A percentile compares a stretch with the other conserved stretches of the same genome.
phyloP scores from a whole-genome alignment of 2,329 filamentous ascomycete genomes.

The Thermoascus crustaceus region DNA sequence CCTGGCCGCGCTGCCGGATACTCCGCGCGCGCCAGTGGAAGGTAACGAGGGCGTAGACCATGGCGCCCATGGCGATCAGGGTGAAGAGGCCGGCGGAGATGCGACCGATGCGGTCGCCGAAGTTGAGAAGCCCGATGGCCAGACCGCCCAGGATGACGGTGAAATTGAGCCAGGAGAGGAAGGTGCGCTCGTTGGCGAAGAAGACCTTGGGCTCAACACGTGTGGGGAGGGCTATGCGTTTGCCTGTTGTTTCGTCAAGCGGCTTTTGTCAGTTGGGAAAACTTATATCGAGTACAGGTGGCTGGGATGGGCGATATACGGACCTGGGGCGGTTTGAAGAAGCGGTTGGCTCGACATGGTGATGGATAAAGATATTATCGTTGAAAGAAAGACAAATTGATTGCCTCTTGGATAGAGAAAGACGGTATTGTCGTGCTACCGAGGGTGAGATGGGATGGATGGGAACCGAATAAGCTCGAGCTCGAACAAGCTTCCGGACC shows the following conservation, averaged over 20 bases:
- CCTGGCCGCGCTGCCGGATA: slow-evolving; percentile 83
- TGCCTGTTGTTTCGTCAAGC: slow-evolving; percentile 57
- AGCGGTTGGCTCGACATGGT: slow-evolving; percentile 95
- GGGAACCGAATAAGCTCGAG: too few species aligned
- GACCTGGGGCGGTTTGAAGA: slow-evolving; percentile 87
- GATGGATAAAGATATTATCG: not conserved
- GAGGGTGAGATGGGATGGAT: too few species aligned
- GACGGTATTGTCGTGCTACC: too few species aligned
- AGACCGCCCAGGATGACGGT: slow-evolving; percentile 96
- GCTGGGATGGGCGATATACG: too few species aligned
- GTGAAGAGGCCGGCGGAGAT: slow-evolving; percentile 94
- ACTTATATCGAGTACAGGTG: too few species aligned
- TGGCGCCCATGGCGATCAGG: slow-evolving; percentile 83
- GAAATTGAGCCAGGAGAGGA: slow-evolving; percentile 99
- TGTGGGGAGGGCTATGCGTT: slow-evolving; percentile 94
- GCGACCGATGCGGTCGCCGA: slow-evolving; percentile 87
- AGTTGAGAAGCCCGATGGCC: slow-evolving; percentile 95
- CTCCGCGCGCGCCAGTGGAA: slow-evolving; percentile 97
- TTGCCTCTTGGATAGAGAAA: too few species aligned
- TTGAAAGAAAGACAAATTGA: too few species aligned
- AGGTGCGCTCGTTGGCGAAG: slow-evolving; percentile 99
- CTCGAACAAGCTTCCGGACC: too few species aligned
- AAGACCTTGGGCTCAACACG: slow-evolving; percentile 99
- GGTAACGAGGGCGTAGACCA: slow-evolving; percentile 89
- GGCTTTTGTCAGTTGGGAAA: too few species aligned